Evolutionary conservation across 352 stramenopile genomes (phyloP), one percentile per base, ranked within the genome.

Genomic region (Phytophthora nicotianae): DNA sequence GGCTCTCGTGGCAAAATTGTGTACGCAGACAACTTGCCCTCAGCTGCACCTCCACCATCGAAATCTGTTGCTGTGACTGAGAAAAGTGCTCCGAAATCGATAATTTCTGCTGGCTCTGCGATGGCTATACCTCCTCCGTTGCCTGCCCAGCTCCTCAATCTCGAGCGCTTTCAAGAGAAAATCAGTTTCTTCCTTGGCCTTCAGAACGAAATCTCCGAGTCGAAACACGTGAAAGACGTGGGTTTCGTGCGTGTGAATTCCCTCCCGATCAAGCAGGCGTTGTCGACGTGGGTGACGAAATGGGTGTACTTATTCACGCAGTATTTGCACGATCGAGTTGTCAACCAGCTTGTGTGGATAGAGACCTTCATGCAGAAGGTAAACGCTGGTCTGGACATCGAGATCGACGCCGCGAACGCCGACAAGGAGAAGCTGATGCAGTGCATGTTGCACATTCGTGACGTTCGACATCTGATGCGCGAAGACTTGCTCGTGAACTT

Each of bases 241-340:
- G 92, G 90, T 2, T 98, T 98, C 59, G 72, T 98, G 42, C 87
- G 89, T 17, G 85, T 98, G 1, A 98, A 98, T 58, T 88, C 89
- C 9, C 82, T 98, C 38, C 93, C 92, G n/a, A 96, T 98, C 61
- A 98, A 98, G 64, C 93, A 98, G 49, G 91, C 93, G 16, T 75
- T 98, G 24, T 90, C 82, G 2, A 98, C 93, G 11, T 98, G 92
- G 89, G 90, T 97, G 1, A 98, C 92, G 5, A 98, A 98, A 49
- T 98, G 94, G 94, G 93, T 97, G 29, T 98, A 97, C 56, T 76
- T 97, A 27, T 98, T 97, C 58, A 98, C 92, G 4, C 88, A 97
- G 58, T 97, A 95, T 61, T 70, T 98, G 0, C 90, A 98, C 50
- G 84, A 97, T 45, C 80, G 91, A 40, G 87, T 98, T 2, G 77